These are phyloP conservation scores for Lactarius tabidus DNA, from an alignment of 768 basidiomycete species.

Conservation along the genomic window DNA sequence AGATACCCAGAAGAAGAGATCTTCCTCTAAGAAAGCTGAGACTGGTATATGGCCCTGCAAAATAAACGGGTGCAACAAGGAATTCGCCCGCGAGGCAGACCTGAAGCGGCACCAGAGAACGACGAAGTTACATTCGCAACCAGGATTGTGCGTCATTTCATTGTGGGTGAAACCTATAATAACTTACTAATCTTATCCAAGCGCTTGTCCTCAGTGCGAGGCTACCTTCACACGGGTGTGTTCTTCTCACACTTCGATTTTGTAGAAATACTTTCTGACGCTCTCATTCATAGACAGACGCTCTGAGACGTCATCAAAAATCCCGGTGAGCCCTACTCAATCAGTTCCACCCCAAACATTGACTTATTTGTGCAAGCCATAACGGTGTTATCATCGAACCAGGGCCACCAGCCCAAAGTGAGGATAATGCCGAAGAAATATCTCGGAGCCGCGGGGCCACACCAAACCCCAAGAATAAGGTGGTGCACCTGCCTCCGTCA, in stretches of 20 bases:
- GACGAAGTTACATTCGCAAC: conserved; percentile 70
- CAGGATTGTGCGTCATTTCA: conserved; percentile 54
- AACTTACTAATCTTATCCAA: conserved; percentile 30
- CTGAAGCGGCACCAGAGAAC: conserved; percentile 78
- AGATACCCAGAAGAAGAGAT: conserved; percentile 40
- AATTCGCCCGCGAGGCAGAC: conserved; percentile 80
- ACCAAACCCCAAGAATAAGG: conserved; percentile 40
- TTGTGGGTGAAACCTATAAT: conserved; percentile 30
- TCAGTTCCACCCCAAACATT: conserved; percentile 12
- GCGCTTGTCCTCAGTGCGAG: conserved; percentile 75
- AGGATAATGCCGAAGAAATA: conserved; percentile 31
- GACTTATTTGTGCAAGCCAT: conserved; percentile 41
- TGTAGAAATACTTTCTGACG: background rate
- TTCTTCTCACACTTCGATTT: conserved; percentile 23
- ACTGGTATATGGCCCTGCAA: conserved; percentile 72
- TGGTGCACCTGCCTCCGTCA: conserved; percentile 29
- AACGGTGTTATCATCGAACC: conserved; percentile 65
- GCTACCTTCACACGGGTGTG: conserved; percentile 74
- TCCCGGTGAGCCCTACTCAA: conserved; percentile 51
- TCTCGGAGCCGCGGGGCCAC: conserved; percentile 51
- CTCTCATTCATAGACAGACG: conserved; percentile 56
- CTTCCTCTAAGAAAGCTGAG: conserved; percentile 41
- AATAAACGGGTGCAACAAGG: conserved; percentile 77
- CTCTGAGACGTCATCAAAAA: conserved; percentile 74
- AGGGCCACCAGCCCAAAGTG: conserved; percentile 27